A percentile compares a stretch with the other conserved stretches of the same genome.
Conservation (phyloP, 2,329 filamentous ascomycete species). For the Beauveria australis region DNA sequence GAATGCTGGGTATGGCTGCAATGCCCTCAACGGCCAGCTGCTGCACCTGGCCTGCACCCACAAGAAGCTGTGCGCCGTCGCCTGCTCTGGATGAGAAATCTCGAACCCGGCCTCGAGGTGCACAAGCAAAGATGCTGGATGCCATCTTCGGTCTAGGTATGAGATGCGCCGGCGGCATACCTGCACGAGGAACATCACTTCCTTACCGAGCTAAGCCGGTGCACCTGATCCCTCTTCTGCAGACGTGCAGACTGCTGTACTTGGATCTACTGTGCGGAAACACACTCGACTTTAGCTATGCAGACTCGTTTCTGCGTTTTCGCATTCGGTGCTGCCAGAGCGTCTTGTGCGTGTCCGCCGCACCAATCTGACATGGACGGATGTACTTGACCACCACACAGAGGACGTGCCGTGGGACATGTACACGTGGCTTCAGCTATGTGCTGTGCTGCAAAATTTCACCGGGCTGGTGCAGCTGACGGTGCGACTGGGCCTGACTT, state of each 20-base stretch:
- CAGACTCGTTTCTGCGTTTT: background rate
- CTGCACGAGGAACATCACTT: background rate
- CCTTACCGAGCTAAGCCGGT: background rate
- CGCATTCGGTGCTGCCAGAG: background rate
- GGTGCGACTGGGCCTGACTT: background rate
- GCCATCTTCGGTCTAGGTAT: background rate
- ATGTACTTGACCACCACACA: background rate
- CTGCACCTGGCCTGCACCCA: background rate
- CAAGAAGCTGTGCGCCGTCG: background rate
- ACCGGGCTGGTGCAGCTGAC: background rate
- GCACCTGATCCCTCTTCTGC: background rate
- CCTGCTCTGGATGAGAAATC: background rate
- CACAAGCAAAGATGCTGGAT: background rate
- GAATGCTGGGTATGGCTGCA: no score
- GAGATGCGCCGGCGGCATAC: background rate
- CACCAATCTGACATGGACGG: background rate
- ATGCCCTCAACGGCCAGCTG: no score
- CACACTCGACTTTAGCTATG: background rate
- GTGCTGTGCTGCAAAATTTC: background rate
- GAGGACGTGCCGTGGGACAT: background rate
- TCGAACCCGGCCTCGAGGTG: background rate
- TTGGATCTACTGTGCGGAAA: background rate
- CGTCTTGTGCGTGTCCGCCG: background rate
- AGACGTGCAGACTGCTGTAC: background rate
- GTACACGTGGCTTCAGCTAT: background rate